These are phyloP conservation scores for Cardiospermum halicacabum DNA, from an alignment of 345 rosid species.

Conservation along the genomic window DNA sequence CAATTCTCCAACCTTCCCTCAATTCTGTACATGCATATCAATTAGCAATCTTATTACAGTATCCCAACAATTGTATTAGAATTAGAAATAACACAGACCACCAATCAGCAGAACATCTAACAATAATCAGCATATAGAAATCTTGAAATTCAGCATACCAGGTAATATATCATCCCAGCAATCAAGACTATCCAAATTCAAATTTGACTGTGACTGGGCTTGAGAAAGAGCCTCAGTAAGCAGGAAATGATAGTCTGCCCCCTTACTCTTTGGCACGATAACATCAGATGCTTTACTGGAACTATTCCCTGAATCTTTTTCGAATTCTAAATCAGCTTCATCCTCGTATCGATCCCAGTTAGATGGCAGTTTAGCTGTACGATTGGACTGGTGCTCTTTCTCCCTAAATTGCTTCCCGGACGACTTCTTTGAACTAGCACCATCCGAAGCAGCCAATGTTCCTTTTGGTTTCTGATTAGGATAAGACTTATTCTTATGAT, in stretches of 20 bases:
- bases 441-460: constrained; percentile 10
- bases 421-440: constrained; percentile 24
- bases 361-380: constrained; percentile 47
- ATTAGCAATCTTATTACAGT: neutral
- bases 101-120: neutral
- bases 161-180: constrained; percentile 54
- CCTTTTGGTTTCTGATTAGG: constrained; percentile 40
- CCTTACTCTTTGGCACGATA: constrained; percentile 69
- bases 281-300: constrained; percentile 26
- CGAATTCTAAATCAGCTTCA: constrained; percentile 30
- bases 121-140: neutral
- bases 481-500: constrained; percentile 53
- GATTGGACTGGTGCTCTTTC: constrained; percentile 27
- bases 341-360: constrained; percentile 80
- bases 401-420: constrained; percentile 37
- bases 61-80: neutral
- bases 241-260: constrained; percentile 63
- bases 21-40: neutral
- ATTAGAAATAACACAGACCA: neutral
- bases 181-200: constrained; percentile 27
- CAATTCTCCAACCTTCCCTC: neutral
- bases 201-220: constrained; percentile 32
- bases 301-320: constrained; percentile 15
- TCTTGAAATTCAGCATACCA: constrained; percentile 30
- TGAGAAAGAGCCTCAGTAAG: constrained; percentile 70